A percentile compares a stretch with the other conserved stretches of the same genome.
Evolutionary conservation across 1,284 basidiomycete genomes (phyloP).

Genomic region (Cryptococcus amylolentus): DNA sequence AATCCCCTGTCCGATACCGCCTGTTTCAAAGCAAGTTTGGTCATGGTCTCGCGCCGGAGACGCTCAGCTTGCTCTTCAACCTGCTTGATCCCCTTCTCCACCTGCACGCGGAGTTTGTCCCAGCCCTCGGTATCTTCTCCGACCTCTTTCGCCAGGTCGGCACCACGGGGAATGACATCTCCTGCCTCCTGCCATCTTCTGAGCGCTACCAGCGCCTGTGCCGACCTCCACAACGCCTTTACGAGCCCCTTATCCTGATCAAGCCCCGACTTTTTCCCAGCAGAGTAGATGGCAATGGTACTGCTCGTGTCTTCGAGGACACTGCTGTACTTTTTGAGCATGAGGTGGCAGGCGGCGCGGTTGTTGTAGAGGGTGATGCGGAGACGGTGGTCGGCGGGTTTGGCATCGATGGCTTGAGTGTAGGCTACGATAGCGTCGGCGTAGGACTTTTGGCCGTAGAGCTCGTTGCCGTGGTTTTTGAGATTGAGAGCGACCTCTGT

Average conservation of each 20-base stretch:
- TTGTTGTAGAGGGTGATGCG: conserved; percentile 76
- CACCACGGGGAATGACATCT: conserved; percentile 65
- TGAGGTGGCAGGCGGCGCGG: conserved; percentile 87
- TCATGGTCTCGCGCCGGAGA: conserved; percentile 29
- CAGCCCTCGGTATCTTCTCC: conserved; percentile 29
- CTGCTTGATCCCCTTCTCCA: conserved; percentile 26
- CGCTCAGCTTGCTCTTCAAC: conserved; percentile 36
- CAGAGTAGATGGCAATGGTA: conserved; percentile 61
- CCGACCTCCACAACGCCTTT: conserved; percentile 82
- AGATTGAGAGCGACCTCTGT: conserved; percentile 87
- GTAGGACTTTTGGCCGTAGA: conserved; percentile 80
- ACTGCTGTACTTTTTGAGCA: conserved; percentile 81
- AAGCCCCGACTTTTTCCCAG: not conserved
- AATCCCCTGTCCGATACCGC: conserved; percentile 39
- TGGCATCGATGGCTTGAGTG: conserved; percentile 79
- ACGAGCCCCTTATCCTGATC: conserved; percentile 52
- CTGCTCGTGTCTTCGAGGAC: conserved; percentile 78
- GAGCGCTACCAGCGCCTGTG: conserved; percentile 67
- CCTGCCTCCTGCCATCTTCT: conserved; percentile 71
- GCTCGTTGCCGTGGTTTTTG: conserved; percentile 92
- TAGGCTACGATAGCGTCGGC: conserved; percentile 88
- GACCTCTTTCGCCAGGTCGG: conserved; percentile 19
- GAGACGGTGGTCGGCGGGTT: conserved; percentile 63
- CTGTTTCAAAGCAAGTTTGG: conserved; percentile 28
- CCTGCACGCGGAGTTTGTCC: conserved; percentile 22